Conservation (phyloP, 495 filamentous ascomycete genomes). For the Xylaria acuta region DNA sequence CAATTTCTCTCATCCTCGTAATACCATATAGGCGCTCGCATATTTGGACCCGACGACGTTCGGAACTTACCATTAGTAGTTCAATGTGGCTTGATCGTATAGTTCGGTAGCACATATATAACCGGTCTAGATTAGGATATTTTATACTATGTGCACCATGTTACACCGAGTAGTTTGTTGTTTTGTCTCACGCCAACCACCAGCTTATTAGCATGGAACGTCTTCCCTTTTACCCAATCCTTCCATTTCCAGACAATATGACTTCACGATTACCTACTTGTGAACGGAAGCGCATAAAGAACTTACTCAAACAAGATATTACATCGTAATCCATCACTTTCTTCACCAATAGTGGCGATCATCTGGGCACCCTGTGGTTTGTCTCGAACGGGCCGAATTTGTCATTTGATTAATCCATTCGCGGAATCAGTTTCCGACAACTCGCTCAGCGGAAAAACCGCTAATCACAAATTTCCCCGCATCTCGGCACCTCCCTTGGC, state of each 20-base stretch:
- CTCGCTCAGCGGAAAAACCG: slow-evolving; percentile 4
- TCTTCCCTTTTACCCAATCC: background rate
- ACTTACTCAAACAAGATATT: background rate
- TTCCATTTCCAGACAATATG: background rate
- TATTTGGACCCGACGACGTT: background rate
- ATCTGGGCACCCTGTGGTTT: background rate
- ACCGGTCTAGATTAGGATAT: background rate
- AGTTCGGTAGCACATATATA: background rate
- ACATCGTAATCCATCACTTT: background rate
- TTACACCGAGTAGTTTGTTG: background rate
- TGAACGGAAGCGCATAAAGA: background rate
- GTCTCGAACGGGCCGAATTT: slow-evolving; percentile 18
- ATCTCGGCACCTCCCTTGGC: slow-evolving; percentile 5
- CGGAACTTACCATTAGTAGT: background rate
- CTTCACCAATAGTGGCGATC: background rate
- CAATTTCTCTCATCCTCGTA: background rate
- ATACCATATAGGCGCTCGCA: background rate
- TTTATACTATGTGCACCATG: background rate
- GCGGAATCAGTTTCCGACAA: background rate
- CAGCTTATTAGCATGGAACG: background rate
- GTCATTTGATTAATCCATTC: background rate
- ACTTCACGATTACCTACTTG: background rate
- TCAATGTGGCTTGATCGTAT: background rate
- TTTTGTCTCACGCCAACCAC: background rate
- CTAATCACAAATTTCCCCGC: slow-evolving; percentile 20